Base-by-base conservation (phyloP, 257 asterid genomes). In the Solanum habrochaites region DNA sequence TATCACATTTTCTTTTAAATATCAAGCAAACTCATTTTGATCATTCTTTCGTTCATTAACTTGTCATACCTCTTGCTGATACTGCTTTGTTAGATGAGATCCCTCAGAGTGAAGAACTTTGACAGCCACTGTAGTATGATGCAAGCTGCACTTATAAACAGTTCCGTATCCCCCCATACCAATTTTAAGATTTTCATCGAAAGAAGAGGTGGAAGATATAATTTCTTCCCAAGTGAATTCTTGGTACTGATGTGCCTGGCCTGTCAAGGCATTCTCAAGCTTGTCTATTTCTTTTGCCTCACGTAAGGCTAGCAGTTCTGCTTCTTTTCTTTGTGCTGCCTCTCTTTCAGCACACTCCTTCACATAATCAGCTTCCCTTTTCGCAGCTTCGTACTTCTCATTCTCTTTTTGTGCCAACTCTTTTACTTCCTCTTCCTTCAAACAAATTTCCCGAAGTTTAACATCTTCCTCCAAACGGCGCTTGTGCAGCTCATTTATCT, bases 81-180 rank as follows among this genome's bases (percentile, higher is more conserved):
- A 96, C 85, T 94, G 98, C 92, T 93, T 95, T 37, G 87, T 89
- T 69, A 87, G 87, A 86, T 88, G 85, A 82, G 93, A 90, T 82
- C 92, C 98, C 87, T 90, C 88, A 23, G 93, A 90, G 89, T 91
- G 95, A 87, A 96, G 98, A 86, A 96, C 88, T 90, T 96, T 96
- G 49, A 93, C 97, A 25, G 99, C 99, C 60, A 95, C 98, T 85
- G 91, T 89, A 87, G 97, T 94, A 90, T 94, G 98, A 91, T 91
- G 96, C 84, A 95, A 92, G 91, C 91, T 91, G 94, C 98, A 90
- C 90, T 91, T 94, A 47, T 96, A 96, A n/a, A 96, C 98, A 52
- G 96, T 93, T 86, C 99, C 99, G 71, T 93, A 93, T 4, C 95
- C 95, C 69, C 99, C 99, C 93, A 87, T 92, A 85, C 99, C 99